Conservation (phyloP, 345 rosid genomes). For the Psidium friedrichsthalianum region DNA sequence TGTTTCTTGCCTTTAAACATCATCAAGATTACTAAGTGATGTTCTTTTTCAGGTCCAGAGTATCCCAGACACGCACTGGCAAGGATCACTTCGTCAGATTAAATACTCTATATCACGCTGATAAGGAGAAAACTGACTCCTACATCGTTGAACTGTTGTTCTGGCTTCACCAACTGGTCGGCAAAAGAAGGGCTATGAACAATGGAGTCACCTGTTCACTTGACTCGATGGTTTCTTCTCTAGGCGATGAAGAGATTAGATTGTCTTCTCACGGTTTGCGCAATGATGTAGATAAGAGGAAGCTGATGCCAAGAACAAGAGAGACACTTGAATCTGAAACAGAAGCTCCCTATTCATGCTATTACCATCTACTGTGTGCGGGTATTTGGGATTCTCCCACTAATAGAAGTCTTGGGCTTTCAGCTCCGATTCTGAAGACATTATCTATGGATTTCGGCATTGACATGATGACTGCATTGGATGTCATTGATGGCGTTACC, state of each 20-base stretch:
- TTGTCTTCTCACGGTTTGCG: neutral
- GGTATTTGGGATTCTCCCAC: constrained; percentile 88
- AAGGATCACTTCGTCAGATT: constrained; percentile 65
- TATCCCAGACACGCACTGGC: constrained; percentile 58
- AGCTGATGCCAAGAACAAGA: constrained; percentile 67
- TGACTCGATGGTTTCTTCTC: neutral
- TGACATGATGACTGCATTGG: constrained; percentile 68
- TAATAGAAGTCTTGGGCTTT: constrained; percentile 36
- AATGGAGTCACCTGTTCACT: constrained; percentile 28
- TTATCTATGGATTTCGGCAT: constrained; percentile 58
- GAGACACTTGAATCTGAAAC: constrained; percentile 83
- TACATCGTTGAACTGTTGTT: constrained; percentile 73
- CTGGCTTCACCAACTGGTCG: constrained; percentile 83
- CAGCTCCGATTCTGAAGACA: constrained; percentile 49
- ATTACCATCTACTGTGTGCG: constrained; percentile 68
- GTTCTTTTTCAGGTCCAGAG: constrained; percentile 33
- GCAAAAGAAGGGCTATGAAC: constrained; percentile 57
- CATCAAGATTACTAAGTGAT: neutral
- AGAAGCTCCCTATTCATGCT: constrained; percentile 38
- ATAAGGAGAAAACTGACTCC: constrained; percentile 67
- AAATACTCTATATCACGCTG: constrained; percentile 90
- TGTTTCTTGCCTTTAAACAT: neutral
- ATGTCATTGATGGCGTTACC: constrained; percentile 42
- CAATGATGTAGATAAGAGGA: constrained; percentile 62
- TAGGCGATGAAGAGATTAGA: neutral